Evolutionary conservation across 352 stramenopile genomes (phyloP), one percentile per base, ranked within the genome.

Genomic region (Pythium biforme): DNA sequence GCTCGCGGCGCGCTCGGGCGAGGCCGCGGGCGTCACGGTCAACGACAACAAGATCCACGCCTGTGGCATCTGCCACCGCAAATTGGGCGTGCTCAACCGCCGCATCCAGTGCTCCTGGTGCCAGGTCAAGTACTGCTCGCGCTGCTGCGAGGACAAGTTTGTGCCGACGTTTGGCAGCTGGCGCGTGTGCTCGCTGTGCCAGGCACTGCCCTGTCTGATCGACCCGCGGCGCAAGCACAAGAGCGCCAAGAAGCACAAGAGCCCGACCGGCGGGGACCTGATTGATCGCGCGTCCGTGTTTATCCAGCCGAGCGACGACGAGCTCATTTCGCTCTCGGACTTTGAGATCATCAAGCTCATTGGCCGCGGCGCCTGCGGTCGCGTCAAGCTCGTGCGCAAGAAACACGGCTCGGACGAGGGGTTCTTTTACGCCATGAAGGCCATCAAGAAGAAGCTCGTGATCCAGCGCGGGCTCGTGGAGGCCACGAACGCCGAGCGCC

Each of bases 321-420:
- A 88, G 26, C 72, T 71, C 0, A 79, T 94, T 52, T 85, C 73
- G 55, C 76, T 98, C 31, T 75, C 74, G 37, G 89, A 96, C 64
- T 99, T 99, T 81, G 95, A 98, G 70, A 98, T 99, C 67, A 92
- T 99, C 57, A 98, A 98, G 68, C 88, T 99, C 29, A 97, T 99
- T 62, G 96, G 96, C 23, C 97, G 97, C 63, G 96, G 96, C 43
- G 86, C 86, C 4, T 98, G 83, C 49, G 86, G 86, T 8, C 77
- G 81, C 26, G 86, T 95, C 23, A 92, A 91, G 66, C 80, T 95
- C 26, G 86, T 95, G 26, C 84, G 83, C n/a, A 95, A 95, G 77
- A 94, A 92, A 59, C 73, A 93, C 65, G 84, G 84, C 57, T 77
- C 77, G 23, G 84, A 95, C 46, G 84, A 92, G 73, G 84, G 84